Evolutionary conservation across 352 stramenopile species (phyloP).

Genomic region (Phytophthora fragariaefolia): DNA sequence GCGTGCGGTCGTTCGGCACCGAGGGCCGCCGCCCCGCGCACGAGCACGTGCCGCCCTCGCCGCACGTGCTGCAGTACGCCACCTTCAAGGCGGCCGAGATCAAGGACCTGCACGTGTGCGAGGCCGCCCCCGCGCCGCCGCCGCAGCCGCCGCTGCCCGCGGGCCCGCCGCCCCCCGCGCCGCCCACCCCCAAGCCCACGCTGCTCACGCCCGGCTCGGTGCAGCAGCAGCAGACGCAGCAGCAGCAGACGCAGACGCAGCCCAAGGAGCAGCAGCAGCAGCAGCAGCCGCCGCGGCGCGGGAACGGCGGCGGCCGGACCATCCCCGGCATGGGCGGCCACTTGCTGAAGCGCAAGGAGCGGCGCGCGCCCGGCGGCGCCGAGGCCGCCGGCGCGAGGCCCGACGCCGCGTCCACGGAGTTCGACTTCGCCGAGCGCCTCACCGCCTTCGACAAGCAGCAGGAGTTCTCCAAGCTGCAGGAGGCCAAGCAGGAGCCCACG

Average conservation of each 20-base stretch:
- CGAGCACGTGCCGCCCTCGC: conserved; percentile 80
- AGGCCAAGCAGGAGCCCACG: conserved; percentile 46
- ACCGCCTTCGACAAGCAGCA: conserved; percentile 83
- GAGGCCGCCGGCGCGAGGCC: conserved; percentile 18
- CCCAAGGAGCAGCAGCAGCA: conserved; percentile 19
- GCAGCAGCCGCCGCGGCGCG: conserved; percentile 22
- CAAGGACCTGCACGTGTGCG: conserved; percentile 87
- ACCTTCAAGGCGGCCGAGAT: conserved; percentile 88
- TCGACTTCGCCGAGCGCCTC: conserved; percentile 75
- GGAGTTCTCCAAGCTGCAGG: conserved; percentile 76
- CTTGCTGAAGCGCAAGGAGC: conserved; percentile 81
- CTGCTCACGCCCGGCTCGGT: conserved; percentile 66
- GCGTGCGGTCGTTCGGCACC: conserved; percentile 84
- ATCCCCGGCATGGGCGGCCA: conserved; percentile 87
- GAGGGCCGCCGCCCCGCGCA: conserved; percentile 78
- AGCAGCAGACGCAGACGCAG: conserved; percentile 7
- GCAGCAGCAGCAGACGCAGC: conserved; percentile 39
- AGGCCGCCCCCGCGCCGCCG: conserved; percentile 56
- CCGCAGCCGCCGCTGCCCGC: conserved; percentile 35
- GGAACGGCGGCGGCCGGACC: conserved; percentile 44
- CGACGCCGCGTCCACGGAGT: conserved; percentile 53
- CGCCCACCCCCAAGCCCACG: conserved; percentile 37
- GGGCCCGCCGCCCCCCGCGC: conserved; percentile 25
- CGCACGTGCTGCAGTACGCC: conserved; percentile 78
- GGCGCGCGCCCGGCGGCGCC: conserved; percentile 51